Evolutionary conservation across 306 rosid genomes (phyloP).

Genomic region (Senna siamea): DNA sequence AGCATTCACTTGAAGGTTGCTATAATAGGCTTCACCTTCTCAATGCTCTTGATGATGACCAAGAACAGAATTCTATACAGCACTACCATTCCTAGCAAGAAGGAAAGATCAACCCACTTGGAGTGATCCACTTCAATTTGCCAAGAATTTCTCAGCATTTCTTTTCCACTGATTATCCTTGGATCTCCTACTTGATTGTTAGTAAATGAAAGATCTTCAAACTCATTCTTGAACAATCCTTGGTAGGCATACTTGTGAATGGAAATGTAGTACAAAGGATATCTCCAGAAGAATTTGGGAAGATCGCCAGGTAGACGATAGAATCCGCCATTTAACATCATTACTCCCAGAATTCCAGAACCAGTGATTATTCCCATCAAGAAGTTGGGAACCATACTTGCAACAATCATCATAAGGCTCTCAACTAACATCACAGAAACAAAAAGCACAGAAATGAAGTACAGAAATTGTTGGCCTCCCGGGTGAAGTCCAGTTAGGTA

Average conservation of each 20-base stretch:
- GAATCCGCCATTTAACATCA: slow-evolving; percentile 57
- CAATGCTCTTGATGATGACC: slow-evolving; percentile 41
- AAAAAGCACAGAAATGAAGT: slow-evolving; percentile 42
- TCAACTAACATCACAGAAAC: slow-evolving; percentile 59
- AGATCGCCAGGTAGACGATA: slow-evolving; percentile 55
- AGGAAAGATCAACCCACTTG: slow-evolving; percentile 57
- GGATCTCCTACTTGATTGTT: not conserved
- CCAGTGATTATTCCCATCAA: slow-evolving; percentile 63
- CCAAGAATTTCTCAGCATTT: slow-evolving; percentile 39
- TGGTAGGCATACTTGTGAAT: slow-evolving; percentile 58
- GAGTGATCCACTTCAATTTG: slow-evolving; percentile 48
- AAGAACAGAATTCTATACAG: slow-evolving; percentile 53
- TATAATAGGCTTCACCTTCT: slow-evolving; percentile 40
- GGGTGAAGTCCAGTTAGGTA: slow-evolving; percentile 52
- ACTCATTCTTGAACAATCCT: slow-evolving; percentile 65
- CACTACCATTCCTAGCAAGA: slow-evolving; percentile 50
- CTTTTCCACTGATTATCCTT: slow-evolving; percentile 38
- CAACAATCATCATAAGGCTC: slow-evolving; percentile 67
- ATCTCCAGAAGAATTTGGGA: slow-evolving; percentile 49
- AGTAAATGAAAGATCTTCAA: slow-evolving; percentile 40
- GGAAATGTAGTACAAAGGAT: slow-evolving; percentile 55
- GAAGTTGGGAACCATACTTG: slow-evolving; percentile 56
- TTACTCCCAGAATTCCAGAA: slow-evolving; percentile 55
- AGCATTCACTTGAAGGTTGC: slow-evolving; percentile 7
- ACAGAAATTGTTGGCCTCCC: slow-evolving; percentile 38